Percentiles rank a stretch among this genome's conserved stretches.
phyloP scores from a whole-genome alignment of 805 yeast species.

The Candida maris region DNA sequence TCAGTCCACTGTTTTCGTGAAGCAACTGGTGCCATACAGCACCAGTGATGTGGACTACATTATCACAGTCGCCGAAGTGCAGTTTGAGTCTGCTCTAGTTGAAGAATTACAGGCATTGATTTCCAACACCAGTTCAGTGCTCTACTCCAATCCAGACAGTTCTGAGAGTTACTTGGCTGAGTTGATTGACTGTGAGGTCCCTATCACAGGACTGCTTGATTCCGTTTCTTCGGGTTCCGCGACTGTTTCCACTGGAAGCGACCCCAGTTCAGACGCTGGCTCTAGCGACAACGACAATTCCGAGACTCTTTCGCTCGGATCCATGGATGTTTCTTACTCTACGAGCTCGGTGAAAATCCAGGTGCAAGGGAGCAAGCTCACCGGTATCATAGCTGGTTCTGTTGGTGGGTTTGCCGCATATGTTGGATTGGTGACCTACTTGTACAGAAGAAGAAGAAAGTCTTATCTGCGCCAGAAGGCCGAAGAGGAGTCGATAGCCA shows the following conservation, averaged over 20 bases:
- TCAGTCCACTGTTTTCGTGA: constrained; percentile 48
- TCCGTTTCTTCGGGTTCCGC: constrained; percentile 11
- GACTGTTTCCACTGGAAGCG: constrained; percentile 10
- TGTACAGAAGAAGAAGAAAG: constrained; percentile 42
- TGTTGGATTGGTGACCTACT: constrained; percentile 54
- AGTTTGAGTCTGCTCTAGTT: constrained; percentile 61
- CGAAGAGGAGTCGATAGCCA: constrained; percentile 6
- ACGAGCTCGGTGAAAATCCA: constrained; percentile 11
- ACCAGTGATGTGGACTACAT: constrained; percentile 55
- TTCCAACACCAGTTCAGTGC: constrained; percentile 45
- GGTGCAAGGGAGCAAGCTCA: constrained; percentile 39
- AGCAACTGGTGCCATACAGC: constrained; percentile 71
- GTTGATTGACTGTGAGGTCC: constrained; percentile 71
- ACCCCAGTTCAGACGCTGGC: constrained; percentile 2
- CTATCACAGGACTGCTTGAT: constrained; percentile 43
- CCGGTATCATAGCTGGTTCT: constrained; percentile 82
- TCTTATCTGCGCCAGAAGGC: constrained; percentile 12
- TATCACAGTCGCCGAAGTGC: constrained; percentile 85
- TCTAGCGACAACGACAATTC: constrained; percentile 5
- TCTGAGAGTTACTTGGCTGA: constrained; percentile 56
- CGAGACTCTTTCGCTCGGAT: constrained; percentile 20
- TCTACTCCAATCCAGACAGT: constrained; percentile 58
- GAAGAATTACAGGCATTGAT: constrained; percentile 47
- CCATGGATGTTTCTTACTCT: constrained; percentile 21
- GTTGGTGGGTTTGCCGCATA: constrained; percentile 71